A percentile compares a stretch with the other conserved stretches of the same genome.
Evolutionary conservation across 345 rosid species (phyloP).

Genomic region (Melaleuca quinquenervia): DNA sequence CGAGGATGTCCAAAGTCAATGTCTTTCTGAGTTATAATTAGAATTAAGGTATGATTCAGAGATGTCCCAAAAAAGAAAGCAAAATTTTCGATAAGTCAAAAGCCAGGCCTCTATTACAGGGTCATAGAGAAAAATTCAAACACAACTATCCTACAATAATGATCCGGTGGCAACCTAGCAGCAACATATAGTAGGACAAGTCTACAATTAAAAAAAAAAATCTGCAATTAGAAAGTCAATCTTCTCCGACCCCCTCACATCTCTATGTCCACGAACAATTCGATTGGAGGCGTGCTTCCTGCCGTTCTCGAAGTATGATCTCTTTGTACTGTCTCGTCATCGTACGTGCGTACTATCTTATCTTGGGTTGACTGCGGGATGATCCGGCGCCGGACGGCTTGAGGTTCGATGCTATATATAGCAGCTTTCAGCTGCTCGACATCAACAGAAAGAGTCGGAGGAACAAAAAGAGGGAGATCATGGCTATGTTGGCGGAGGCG

Average conservation of each 20-base stretch:
- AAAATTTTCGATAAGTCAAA: not conserved
- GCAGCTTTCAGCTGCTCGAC: not conserved
- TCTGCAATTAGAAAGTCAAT: not conserved
- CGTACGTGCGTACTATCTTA: not conserved
- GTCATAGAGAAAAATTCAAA: no score
- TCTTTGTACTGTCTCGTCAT: not conserved
- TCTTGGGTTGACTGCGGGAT: not conserved
- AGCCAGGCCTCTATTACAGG: not conserved
- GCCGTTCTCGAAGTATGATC: not conserved
- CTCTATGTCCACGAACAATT: not conserved
- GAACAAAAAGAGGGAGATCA: not conserved
- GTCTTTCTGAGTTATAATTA: not conserved
- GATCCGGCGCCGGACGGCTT: not conserved
- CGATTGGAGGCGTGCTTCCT: not conserved
- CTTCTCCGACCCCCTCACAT: not conserved
- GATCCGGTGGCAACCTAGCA: no score
- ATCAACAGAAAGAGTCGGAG: not conserved
- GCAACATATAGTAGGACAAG: no score
- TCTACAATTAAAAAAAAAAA: no score
- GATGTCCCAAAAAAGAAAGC: not conserved
- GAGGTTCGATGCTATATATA: not conserved
- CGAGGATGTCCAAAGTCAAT: not conserved
- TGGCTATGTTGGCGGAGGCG: not conserved
- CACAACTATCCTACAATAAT: no score
- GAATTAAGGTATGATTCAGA: not conserved